phyloP scores from a whole-genome alignment of 2,329 filamentous ascomycete genomes.

The Colletotrichum sublineola region DNA sequence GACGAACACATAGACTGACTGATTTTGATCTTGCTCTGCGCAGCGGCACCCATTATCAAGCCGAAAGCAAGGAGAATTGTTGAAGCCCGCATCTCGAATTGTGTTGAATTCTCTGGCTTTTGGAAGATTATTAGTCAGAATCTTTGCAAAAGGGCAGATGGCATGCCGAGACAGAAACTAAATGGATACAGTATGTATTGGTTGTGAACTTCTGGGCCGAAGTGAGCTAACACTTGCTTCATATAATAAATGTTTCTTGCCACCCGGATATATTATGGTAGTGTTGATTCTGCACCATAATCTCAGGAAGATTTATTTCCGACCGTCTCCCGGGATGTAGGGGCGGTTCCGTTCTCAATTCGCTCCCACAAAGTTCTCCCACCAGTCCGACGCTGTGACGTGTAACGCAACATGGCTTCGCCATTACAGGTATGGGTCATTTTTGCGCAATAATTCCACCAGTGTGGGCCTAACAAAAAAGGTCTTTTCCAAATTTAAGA shows the following conservation, averaged over 20 bases:
- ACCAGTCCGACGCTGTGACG: neutral
- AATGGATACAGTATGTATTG: neutral
- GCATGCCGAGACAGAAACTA: neutral
- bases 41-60: neutral
- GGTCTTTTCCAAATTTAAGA: too few relatives aligned
- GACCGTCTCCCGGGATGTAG: neutral
- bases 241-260: neutral
- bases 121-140: neutral
- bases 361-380: neutral
- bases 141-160: too few relatives aligned
- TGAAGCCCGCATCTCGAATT: neutral
- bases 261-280: neutral
- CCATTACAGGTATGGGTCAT: neutral
- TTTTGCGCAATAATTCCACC: neutral
- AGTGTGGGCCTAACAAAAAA: neutral
- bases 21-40: slow-evolving; percentile 27
- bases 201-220: neutral
- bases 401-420: neutral
- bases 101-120: neutral
- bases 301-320: neutral
- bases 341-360: neutral
- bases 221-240: neutral
- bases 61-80: neutral
- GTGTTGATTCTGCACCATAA: neutral
- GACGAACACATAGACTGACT: neutral